Evolutionary conservation across 768 basidiomycete genomes (phyloP), one percentile per base, ranked within the genome.

Genomic region (Suillus discolor): DNA sequence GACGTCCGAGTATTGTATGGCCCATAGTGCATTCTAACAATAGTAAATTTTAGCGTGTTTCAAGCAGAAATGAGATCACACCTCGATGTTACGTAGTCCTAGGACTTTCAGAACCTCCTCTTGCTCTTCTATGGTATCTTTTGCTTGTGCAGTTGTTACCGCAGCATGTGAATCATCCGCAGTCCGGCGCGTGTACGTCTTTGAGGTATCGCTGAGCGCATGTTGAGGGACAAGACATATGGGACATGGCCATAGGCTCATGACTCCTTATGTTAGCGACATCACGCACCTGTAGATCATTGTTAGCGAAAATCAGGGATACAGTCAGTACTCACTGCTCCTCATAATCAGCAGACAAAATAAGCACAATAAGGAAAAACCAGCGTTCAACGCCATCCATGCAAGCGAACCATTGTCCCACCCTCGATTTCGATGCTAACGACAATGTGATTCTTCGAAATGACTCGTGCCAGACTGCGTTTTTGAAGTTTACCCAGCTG

Each of bases 261-360:
- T 64, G 5, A 69, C 16, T 1, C 79, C 79, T 15, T 73, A 70
- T 18, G 75, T 78, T 0, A 80, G 65, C 6, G 78, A 67, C 77
- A 81, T 81, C 1, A 77, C 65, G 36, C 69, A 75, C 60, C 79
- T 81, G n/a, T 23, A 42, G 11, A 3, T 54, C 12, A 39, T 34
- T 25, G 6, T 47, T 42, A 49, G 51, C 7, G 15, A 47, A 44
- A 28, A 62, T 9, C 23, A 49, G 34, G 18, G 61, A 42, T 59
- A 23, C 23, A 62, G 6, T 20, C 31, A 34, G 7, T 45, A 67
- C 79, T 41, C 74, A 83, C 82, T 79, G 78, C 71, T 84, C 82
- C 66, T 82, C 79, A 67, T 81, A 84, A 66, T 42, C 42, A 42
- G 42, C 42, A 7, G 42, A 42, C 39, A 41, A 41, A 15, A 42